A percentile compares a stretch with the other conserved stretches of the same genome.
Conservation (phyloP, 495 filamentous ascomycete genomes). For the Trichoderma gamsii region DNA sequence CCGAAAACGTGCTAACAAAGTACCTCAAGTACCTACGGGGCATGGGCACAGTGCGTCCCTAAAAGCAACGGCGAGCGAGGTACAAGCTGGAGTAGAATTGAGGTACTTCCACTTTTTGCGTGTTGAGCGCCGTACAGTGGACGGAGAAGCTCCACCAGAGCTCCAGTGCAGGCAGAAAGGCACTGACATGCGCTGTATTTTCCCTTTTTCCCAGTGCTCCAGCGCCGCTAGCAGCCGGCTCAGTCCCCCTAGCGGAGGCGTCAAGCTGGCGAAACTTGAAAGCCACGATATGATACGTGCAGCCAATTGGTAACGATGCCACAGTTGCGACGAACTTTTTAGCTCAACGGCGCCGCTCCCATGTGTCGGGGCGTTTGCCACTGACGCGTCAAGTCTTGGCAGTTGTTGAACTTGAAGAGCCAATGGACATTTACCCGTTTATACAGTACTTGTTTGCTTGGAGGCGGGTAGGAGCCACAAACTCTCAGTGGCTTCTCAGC, state of each 20-base stretch:
- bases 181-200: conserved; percentile 6
- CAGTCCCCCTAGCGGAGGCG: neutral
- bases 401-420: no score
- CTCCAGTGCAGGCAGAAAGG: neutral
- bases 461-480: no score
- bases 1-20: neutral
- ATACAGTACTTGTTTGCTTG: no score
- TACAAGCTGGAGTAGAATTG: neutral
- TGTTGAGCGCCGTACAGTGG: neutral
- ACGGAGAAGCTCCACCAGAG: no score
- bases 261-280: neutral
- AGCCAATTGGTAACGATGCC: no score
- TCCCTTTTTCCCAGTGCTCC: neutral
- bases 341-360: no score
- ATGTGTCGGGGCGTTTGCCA: no score
- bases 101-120: neutral
- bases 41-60: neutral
- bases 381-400: no score
- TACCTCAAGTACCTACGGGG: neutral
- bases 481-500: no score
- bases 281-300: neutral
- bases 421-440: no score
- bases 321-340: no score
- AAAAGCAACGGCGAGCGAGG: no score
- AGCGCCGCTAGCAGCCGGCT: neutral